Evolutionary conservation across 2,329 filamentous ascomycete genomes (phyloP).

Genomic region (Setomelanomma holmii): DNA sequence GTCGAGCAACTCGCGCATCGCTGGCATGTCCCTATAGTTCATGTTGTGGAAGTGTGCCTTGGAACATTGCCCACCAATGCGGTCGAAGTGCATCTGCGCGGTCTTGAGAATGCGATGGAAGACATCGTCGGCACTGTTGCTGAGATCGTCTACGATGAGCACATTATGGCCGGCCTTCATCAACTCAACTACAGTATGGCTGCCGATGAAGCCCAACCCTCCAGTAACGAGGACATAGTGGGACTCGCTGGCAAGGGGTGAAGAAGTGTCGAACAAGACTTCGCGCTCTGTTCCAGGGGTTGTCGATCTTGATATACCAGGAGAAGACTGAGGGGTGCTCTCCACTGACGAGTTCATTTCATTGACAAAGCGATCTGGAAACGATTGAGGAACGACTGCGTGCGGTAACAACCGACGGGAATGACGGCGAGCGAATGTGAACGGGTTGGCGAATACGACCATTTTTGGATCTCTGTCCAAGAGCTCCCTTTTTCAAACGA

Average conservation of each 20-base stretch:
- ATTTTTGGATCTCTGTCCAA: neutral
- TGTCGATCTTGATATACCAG: slow-evolving; percentile 1
- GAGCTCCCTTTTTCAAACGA: neutral
- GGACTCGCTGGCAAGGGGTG: neutral
- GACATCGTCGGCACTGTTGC: slow-evolving; percentile 48
- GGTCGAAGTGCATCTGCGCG: neutral
- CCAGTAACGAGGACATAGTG: slow-evolving; percentile 37
- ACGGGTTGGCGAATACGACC: slow-evolving; percentile 3
- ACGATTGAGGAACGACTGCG: slow-evolving; percentile 1
- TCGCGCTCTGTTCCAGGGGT: slow-evolving; percentile 5
- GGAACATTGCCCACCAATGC: slow-evolving; percentile 31
- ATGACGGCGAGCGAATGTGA: slow-evolving; percentile 1
- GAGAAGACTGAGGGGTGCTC: slow-evolving; percentile 1
- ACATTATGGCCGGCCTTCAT: slow-evolving; percentile 59
- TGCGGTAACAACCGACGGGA: slow-evolving; percentile 2
- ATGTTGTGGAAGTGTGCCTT: slow-evolving; percentile 51
- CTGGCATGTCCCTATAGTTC: slow-evolving; percentile 48
- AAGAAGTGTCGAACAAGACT: neutral
- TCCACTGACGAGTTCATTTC: neutral
- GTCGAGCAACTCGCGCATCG: slow-evolving; percentile 12
- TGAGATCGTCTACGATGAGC: slow-evolving; percentile 49
- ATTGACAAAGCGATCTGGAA: neutral
- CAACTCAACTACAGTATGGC: slow-evolving; percentile 59
- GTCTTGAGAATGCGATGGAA: slow-evolving; percentile 29
- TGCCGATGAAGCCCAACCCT: slow-evolving; percentile 61